These are phyloP conservation scores for Boletus subcaerulescens DNA, from an alignment of 768 basidiomycete species.

Conservation along the genomic window DNA sequence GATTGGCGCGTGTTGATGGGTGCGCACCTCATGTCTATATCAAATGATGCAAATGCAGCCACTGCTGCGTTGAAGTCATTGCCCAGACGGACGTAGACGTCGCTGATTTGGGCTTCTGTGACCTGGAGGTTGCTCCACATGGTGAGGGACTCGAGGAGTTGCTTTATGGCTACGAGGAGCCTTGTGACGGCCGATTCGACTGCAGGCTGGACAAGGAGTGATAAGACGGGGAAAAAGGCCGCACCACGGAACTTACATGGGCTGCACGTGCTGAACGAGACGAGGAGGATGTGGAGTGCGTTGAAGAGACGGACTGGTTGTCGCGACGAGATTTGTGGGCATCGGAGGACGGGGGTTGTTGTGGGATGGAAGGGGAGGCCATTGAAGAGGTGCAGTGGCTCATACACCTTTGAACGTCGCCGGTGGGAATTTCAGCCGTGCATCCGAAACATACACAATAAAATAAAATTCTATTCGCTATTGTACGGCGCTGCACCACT, in stretches of 20 bases:
- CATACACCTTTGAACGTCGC: background rate
- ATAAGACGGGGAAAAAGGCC: background rate
- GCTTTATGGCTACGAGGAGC: conserved; percentile 90
- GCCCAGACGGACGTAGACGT: conserved; percentile 93
- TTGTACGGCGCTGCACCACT: conserved; percentile 37
- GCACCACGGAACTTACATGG: conserved; percentile 21
- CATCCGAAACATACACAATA: background rate
- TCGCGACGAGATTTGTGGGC: conserved; percentile 52
- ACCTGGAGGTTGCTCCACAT: conserved; percentile 75
- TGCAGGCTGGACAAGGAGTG: conserved; percentile 47
- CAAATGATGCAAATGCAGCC: conserved; percentile 78
- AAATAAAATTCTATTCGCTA: background rate
- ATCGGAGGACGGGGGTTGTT: conserved; percentile 19
- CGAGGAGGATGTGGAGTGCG: conserved; percentile 34
- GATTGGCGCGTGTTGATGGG: conserved; percentile 10
- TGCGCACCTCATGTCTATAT: conserved; percentile 89
- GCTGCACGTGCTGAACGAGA: conserved; percentile 20
- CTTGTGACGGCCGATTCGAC: conserved; percentile 92
- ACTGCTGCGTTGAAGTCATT: conserved; percentile 97
- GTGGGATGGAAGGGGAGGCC: conserved; percentile 18
- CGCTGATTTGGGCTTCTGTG: conserved; percentile 82
- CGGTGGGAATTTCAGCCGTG: conserved; percentile 15
- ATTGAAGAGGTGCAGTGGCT: conserved; percentile 16
- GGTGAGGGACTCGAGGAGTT: conserved; percentile 86
- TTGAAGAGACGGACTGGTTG: conserved; percentile 50